Base-by-base conservation (phyloP, 768 basidiomycete species). In the Amanita fuliginea region DNA sequence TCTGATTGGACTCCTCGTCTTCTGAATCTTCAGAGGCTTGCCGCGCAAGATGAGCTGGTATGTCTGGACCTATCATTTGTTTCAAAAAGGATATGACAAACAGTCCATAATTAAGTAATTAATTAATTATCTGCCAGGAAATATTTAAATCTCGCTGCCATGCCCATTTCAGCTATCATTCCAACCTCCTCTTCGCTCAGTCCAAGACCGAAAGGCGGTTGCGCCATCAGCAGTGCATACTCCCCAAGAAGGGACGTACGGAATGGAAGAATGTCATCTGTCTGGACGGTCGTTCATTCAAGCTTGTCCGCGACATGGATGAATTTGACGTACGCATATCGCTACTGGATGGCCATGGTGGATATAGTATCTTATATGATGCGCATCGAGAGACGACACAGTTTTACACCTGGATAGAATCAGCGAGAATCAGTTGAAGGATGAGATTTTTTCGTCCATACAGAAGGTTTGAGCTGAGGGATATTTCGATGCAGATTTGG, bases 221-320 rank as follows among this genome's bases (percentile, higher is more conserved):
- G 60, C 0, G 89, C 89, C 47, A 91, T 67, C 32, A 92, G 74
- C 5, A 91, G 67, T 0, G 88, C 86, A 54, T 92, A 92, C 61
- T 92, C 89, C 3, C 71, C 86, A 0, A 81, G 58, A 2, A 91
- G 68, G 3, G 83, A 80, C 7, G 80, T 90, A 21, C 77, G 76
- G 65, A 91, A 91, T 0, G 81, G 80, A 14, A 92, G 77, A 4
- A 73, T 78, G 60, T 92, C 89, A 59, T 91, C 89, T 28, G 88
- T 91, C 88, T 90, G 55, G 40, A 35, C 52, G 35, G n/a, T 36
- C 32, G 49, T 44, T 28, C 28, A 28, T 44, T 28, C 28, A 28
- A 28, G 28, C 9, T 33, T 53, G 22, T 24, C 35, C 26, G 54
- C 0, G 33, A 11, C 21, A n/a, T 16, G 39, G 24, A 13, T 32